Evolutionary conservation across 2,329 filamentous ascomycete genomes (phyloP), one percentile per base, ranked within the genome.

Genomic region (Diaporthe humulicola): DNA sequence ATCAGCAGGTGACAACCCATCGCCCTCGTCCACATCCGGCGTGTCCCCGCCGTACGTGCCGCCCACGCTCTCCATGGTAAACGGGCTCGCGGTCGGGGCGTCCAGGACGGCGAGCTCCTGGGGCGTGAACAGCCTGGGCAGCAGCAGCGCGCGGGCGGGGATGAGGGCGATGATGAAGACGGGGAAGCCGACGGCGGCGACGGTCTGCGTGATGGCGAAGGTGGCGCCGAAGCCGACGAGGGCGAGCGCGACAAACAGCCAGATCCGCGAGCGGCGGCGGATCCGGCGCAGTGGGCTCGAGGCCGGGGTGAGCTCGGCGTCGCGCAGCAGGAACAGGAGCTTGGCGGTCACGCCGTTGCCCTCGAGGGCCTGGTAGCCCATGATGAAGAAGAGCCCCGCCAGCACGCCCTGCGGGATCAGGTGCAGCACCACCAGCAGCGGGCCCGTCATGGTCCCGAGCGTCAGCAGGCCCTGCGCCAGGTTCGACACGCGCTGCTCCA

Each of bases 331-430:
- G 82, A 94, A 96, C 30, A 95, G 81, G 12, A 96, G 81, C 83
- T 96, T 96, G 76, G 88, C 85, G 0, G 93, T 96, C 80, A 96
- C 94, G 30, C 94, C 94, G 81, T 96, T 96, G 33, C 85, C 92
- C 80, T 92, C 89, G 42, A 96, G 90, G 4, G 94, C 94, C 84
- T 96, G 93, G 75, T 94, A 88, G 56, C 94, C 94, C 94, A 96
- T 96, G 81, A 95, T 90, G 84, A 96, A 96, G 87, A 96, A 96
- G 36, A 96, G 88, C 0, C 94, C 94, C 0, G 94, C 94, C 73
- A 96, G 89, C 1, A 96, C 93, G 75, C 92, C 93, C 80, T 95
- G 93, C 0, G 94, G 94, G 77, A 96, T 94, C 14, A 95, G 88
- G 79, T 95, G 92, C 14, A 96, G 86, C 22, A 95, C 93, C 28